A percentile compares a stretch with the other conserved stretches of the same genome.
These are phyloP conservation scores for Sporothrix dimorphospora DNA, from an alignment of 2,329 filamentous ascomycete species.

Conservation along the genomic window DNA sequence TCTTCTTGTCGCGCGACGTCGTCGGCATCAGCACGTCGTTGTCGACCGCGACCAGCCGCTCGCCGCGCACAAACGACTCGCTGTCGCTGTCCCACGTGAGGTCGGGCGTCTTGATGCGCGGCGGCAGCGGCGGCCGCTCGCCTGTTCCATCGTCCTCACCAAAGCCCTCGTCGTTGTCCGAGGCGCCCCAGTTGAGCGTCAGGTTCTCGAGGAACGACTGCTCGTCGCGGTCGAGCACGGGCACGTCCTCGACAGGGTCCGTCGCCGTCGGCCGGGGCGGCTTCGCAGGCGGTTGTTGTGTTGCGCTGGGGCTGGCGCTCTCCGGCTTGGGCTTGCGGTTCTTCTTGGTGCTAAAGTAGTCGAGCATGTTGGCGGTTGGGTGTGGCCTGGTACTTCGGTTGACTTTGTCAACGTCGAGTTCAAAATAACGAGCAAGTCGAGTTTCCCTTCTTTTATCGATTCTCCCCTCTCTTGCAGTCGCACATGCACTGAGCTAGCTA, in stretches of 20 bases:
- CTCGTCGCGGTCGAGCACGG: conserved; percentile 60
- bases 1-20: conserved; percentile 40
- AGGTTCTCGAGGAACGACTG: conserved; percentile 62
- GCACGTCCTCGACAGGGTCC: conserved; percentile 33
- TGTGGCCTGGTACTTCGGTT: not conserved
- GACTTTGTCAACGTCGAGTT: not conserved
- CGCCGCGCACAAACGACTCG: conserved; percentile 41
- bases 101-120: conserved; percentile 54
- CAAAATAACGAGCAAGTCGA: not conserved
- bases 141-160: conserved; percentile 44
- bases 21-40: not conserved
- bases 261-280: not conserved
- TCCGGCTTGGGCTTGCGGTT: conserved; percentile 48
- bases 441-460: not conserved
- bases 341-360: conserved; percentile 66
- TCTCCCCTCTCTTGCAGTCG: not conserved
- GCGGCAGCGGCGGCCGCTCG: conserved; percentile 58
- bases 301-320: conserved; percentile 35
- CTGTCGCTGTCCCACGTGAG: conserved; percentile 53
- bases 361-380: conserved; percentile 54
- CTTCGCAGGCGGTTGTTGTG: conserved; percentile 11
- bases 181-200: conserved; percentile 39
- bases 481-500: not conserved
- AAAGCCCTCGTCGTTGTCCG: conserved; percentile 30
- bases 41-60: conserved; percentile 20